Conservation (phyloP, 2,329 filamentous ascomycete genomes). For the Apiospora koreana region DNA sequence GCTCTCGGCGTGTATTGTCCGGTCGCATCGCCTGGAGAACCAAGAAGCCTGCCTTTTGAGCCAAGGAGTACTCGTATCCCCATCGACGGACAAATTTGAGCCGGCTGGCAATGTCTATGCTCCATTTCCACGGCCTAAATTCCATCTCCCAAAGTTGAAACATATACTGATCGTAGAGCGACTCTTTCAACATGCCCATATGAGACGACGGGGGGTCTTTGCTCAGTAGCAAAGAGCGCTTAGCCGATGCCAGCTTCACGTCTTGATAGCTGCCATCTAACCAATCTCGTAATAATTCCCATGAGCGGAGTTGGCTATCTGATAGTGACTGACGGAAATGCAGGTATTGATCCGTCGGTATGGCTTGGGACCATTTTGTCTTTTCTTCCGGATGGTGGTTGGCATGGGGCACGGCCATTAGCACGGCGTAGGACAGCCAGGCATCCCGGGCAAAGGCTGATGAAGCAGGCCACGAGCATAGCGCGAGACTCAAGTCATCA, state of each 20-base stretch:
- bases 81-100: not conserved
- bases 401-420: not conserved
- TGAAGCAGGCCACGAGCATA: no score
- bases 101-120: not conserved
- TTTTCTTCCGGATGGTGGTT: not conserved
- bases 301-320: not conserved
- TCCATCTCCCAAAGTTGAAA: not conserved
- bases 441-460: not conserved
- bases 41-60: not conserved
- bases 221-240: no score
- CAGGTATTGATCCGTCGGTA: not conserved
- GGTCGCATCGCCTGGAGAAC: not conserved
- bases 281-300: not conserved
- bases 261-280: not conserved
- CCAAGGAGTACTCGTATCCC: not conserved
- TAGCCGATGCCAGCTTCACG: not conserved
- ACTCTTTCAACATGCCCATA: no score
- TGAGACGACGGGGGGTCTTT: no score
- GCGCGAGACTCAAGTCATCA: no score
- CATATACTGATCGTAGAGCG: not conserved
- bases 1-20: not conserved
- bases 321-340: not conserved
- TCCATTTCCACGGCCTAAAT: not conserved
- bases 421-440: not conserved
- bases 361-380: not conserved